Percentiles rank a stretch among this genome's conserved stretches.
These are phyloP conservation scores for Daldinia grandis DNA, from an alignment of 495 filamentous ascomycete species.

Conservation along the genomic window DNA sequence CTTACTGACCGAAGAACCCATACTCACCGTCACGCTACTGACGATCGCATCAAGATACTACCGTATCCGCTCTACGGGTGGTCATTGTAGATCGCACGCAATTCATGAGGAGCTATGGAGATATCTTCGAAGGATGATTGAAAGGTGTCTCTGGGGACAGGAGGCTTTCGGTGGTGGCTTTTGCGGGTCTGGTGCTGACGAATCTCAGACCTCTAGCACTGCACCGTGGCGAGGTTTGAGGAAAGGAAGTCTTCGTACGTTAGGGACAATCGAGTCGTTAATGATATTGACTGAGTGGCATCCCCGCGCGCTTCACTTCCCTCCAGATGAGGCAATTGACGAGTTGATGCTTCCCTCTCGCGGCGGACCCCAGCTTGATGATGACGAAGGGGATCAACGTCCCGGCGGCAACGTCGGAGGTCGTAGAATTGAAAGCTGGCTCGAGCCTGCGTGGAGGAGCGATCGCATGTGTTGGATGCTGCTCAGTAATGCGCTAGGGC, in stretches of 20 bases:
- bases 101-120: constrained; percentile 98
- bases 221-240: constrained; percentile 65
- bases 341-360: constrained; percentile 64
- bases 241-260: constrained; percentile 82
- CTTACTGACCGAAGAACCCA: constrained; percentile 87
- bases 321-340: constrained; percentile 79
- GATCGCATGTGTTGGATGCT: constrained; percentile 99
- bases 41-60: constrained; percentile 90
- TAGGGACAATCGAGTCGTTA: constrained; percentile 92
- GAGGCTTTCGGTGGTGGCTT: constrained; percentile 92
- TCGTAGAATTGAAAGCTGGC: constrained; percentile 87
- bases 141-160: constrained; percentile 93
- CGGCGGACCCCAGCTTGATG: constrained; percentile 55
- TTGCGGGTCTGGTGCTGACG: constrained; percentile 75
- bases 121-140: constrained; percentile 91
- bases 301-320: constrained; percentile 92
- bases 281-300: constrained; percentile 98
- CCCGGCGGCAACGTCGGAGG: constrained; percentile 64
- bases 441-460: constrained; percentile 94
- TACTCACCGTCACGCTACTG: constrained; percentile 87
- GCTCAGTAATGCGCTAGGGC: constrained; percentile 84
- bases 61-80: constrained; percentile 79
- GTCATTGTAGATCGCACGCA: constrained; percentile 81
- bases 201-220: constrained; percentile 69
- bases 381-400: constrained; percentile 56